Percentiles rank a stretch among this genome's conserved stretches.
phyloP scores from a whole-genome alignment of 1,139 yeast genomes.

The Nakaseomyces delphensis region DNA sequence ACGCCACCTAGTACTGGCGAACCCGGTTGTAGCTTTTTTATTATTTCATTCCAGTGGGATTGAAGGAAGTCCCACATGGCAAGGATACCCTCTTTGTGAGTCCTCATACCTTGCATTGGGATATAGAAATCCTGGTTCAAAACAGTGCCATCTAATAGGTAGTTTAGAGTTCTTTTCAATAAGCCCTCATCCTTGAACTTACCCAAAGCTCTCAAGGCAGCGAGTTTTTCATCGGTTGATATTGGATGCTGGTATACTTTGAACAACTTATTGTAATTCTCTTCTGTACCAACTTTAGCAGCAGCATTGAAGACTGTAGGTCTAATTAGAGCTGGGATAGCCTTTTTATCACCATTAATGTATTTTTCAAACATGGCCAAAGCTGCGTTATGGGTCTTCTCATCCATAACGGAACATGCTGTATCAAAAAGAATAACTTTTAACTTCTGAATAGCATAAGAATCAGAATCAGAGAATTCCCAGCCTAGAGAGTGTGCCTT shows the following conservation, averaged over 20 bases:
- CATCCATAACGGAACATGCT: constrained; percentile 56
- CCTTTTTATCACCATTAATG: constrained; percentile 51
- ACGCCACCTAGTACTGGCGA: constrained; percentile 70
- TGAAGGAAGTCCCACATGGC: constrained; percentile 72
- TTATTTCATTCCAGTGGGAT: constrained; percentile 61
- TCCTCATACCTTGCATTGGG: constrained; percentile 64
- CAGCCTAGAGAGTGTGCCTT: constrained; percentile 61
- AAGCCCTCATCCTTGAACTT: constrained; percentile 51
- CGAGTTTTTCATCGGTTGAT: constrained; percentile 64
- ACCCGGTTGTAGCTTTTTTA: constrained; percentile 68
- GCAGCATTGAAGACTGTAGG: constrained; percentile 58
- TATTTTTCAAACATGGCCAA: constrained; percentile 50
- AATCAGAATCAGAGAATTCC: constrained; percentile 52
- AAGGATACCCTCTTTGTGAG: constrained; percentile 51
- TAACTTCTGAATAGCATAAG: constrained; percentile 66
- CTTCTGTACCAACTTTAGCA: constrained; percentile 57
- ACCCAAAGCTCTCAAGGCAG: constrained; percentile 72
- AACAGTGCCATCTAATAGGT: constrained; percentile 57
- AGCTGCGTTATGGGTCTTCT: constrained; percentile 46
- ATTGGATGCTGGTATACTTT: constrained; percentile 57
- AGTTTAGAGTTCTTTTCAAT: constrained; percentile 50
- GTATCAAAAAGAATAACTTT: constrained; percentile 63
- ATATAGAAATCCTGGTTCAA: constrained; percentile 78
- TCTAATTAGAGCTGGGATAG: constrained; percentile 77
- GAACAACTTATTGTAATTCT: constrained; percentile 56